Evolutionary conservation across 2,329 filamentous ascomycete genomes (phyloP), one percentile per base, ranked within the genome.

Genomic region (Trichoderma aggressivum): DNA sequence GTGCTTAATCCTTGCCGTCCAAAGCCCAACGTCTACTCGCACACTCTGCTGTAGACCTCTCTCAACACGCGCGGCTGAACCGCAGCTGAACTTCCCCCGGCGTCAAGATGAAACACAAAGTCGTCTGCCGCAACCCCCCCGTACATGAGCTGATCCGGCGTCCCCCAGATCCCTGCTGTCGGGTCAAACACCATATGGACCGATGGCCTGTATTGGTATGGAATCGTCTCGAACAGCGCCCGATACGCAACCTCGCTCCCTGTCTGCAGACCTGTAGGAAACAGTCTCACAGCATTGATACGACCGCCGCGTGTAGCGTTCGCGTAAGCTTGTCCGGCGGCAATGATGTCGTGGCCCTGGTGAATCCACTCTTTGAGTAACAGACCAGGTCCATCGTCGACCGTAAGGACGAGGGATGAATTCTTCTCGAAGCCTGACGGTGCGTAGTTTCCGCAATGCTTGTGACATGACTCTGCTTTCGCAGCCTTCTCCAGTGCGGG

Each of bases 61-160:
- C 74, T 70, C 50, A 72, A 18, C 11, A 69, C 70, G 1, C 70
- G 73, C 50, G 73, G 62, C 24, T 39, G 50, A 21, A 73, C 58
- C 10, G 70, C 60, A 8, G 61, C 67, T 16, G 64, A 58, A 11
- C 30, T 32, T 1, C 64, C 55, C 10, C 70, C 32, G 12, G 26
- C 58, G 10, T 71, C 62, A 11, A 74, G 5, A 36, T 64, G 50
- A 63, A 74, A 73, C 28, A 74, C 61, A 69, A 74, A 72, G 16
- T 75, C 75, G 64, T 75, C 72, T 6, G 72, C 64, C 1, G 60
- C 70, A 7, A 73, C 26, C 24, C 70, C 71, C 3, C 75, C 73
- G n/a, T 75, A 75, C 47, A 67, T 74, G 7, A 75, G 30, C 28
- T 55, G 50, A 24, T 75, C 75, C 11, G 59, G 43, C 39, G 12